Percentiles rank a stretch among this genome's conserved stretches.
Evolutionary conservation across 495 filamentous ascomycete species (phyloP).

Genomic region (Pyronema omphalodes): DNA sequence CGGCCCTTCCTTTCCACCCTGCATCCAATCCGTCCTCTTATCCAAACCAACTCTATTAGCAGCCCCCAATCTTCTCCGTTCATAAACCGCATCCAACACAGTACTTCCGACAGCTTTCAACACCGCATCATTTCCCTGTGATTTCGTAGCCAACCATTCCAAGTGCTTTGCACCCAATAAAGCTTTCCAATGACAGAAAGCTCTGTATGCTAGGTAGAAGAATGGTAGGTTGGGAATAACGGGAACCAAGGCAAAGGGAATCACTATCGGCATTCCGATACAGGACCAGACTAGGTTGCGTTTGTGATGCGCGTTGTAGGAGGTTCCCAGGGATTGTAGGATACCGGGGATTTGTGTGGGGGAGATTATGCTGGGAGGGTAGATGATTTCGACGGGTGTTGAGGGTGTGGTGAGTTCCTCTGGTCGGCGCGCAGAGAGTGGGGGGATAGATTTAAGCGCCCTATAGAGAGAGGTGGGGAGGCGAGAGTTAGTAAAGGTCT

Average conservation of each 20-base stretch:
- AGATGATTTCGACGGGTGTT: slow-evolving; percentile 56
- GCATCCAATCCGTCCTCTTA: slow-evolving; percentile 17
- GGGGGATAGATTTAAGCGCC: slow-evolving; percentile 84
- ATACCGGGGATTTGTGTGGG: slow-evolving; percentile 39
- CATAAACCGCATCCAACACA: slow-evolving; percentile 56
- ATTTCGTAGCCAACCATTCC: slow-evolving; percentile 38
- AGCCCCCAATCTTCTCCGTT: slow-evolving; percentile 7
- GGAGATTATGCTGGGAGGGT: slow-evolving; percentile 50
- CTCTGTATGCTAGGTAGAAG: slow-evolving; percentile 80
- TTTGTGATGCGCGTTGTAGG: slow-evolving; percentile 59
- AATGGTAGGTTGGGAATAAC: slow-evolving; percentile 52
- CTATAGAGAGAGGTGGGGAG: no score
- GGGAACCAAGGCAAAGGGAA: slow-evolving; percentile 64
- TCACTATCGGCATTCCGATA: slow-evolving; percentile 63
- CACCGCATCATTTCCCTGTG: background rate
- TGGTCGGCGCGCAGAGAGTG: slow-evolving; percentile 47
- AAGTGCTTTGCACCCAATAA: slow-evolving; percentile 70
- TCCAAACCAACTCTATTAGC: slow-evolving; percentile 7
- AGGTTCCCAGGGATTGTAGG: slow-evolving; percentile 49
- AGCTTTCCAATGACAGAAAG: slow-evolving; percentile 52
- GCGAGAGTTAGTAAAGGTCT: no score
- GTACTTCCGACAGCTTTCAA: slow-evolving; percentile 33
- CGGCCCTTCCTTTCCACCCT: slow-evolving; percentile 8
- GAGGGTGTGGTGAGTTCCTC: slow-evolving; percentile 39
- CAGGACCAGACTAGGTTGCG: slow-evolving; percentile 63